phyloP scores from a whole-genome alignment of 2,329 filamentous ascomycete species.

The Phialophora macrospora region DNA sequence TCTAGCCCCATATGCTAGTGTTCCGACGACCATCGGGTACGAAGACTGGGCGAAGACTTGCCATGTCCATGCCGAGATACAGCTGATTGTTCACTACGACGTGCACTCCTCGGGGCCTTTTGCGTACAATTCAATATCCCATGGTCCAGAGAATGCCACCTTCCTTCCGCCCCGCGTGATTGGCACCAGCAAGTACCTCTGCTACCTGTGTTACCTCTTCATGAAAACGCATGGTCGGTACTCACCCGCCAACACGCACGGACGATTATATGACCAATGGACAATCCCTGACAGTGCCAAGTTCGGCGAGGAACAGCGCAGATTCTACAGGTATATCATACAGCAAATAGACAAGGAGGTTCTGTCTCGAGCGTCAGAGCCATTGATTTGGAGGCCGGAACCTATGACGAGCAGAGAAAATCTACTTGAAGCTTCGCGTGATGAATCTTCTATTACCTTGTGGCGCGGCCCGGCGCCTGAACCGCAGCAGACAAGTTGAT shows the following conservation, averaged over 20 bases:
- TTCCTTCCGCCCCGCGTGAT: slow-evolving; percentile 28
- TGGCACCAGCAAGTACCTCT: slow-evolving; percentile 38
- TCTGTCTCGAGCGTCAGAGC: background rate
- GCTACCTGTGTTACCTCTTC: slow-evolving; percentile 39
- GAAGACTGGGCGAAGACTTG: slow-evolving; percentile 18
- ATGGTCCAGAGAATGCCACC: background rate
- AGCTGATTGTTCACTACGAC: slow-evolving; percentile 36
- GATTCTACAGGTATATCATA: background rate
- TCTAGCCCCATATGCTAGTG: slow-evolving; percentile 22
- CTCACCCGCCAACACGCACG: slow-evolving; percentile 34
- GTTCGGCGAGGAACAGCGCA: slow-evolving; percentile 2
- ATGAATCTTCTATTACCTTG: slow-evolving; percentile 4
- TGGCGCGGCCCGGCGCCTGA: background rate
- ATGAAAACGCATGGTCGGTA: slow-evolving; percentile 32
- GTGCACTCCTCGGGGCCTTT: background rate
- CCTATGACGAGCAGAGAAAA: slow-evolving; percentile 22
- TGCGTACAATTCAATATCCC: background rate
- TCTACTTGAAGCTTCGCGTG: slow-evolving; percentile 2
- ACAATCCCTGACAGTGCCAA: slow-evolving; percentile 34
- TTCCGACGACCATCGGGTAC: slow-evolving; percentile 14
- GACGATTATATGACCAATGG: slow-evolving; percentile 39
- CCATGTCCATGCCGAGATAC: slow-evolving; percentile 39
- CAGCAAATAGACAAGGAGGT: slow-evolving; percentile 12
- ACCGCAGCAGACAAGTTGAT: background rate
- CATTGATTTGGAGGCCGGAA: slow-evolving; percentile 12